phyloP scores from a whole-genome alignment of 2,329 filamentous ascomycete species.

The Bipolaris victoriae region DNA sequence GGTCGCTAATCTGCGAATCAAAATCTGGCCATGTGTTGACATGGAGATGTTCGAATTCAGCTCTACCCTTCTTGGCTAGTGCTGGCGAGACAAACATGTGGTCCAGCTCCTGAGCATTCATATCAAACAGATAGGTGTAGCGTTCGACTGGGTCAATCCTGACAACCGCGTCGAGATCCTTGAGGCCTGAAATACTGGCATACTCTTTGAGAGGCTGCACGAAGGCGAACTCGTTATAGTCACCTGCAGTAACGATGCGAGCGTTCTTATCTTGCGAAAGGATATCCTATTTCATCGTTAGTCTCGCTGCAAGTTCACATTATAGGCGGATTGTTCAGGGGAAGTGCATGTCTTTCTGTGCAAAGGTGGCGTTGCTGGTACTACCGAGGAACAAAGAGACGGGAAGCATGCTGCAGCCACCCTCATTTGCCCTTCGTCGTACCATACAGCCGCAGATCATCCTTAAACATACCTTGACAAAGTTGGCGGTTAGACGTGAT shows the following conservation, averaged over 20 bases:
- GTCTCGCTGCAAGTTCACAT: conserved; percentile 25
- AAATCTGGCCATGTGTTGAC: conserved; percentile 71
- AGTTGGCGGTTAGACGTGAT: conserved; percentile 61
- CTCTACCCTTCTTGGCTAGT: conserved; percentile 48
- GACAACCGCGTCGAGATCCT: conserved; percentile 67
- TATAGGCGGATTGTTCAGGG: neutral
- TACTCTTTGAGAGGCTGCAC: conserved; percentile 66
- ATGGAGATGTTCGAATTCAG: conserved; percentile 70
- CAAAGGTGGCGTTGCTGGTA: conserved; percentile 23
- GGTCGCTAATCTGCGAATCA: conserved; percentile 66
- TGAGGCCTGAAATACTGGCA: conserved; percentile 59
- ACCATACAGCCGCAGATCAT: conserved; percentile 2
- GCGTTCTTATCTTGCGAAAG: conserved; percentile 63
- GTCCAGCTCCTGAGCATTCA: conserved; percentile 72
- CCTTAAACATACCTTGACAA: conserved; percentile 39
- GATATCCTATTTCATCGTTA: conserved; percentile 50
- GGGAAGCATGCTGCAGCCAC: conserved; percentile 23
- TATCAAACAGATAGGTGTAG: conserved; percentile 74
- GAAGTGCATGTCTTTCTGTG: conserved; percentile 19
- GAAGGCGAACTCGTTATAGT: conserved; percentile 75
- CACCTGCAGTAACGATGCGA: conserved; percentile 66
- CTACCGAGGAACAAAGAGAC: conserved; percentile 11
- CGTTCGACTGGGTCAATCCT: conserved; percentile 62
- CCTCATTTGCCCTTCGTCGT: conserved; percentile 17
- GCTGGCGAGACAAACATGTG: conserved; percentile 70